Base-by-base conservation (phyloP, 371 early-diverging fungal species). In the Actinomortierella wolfii region DNA sequence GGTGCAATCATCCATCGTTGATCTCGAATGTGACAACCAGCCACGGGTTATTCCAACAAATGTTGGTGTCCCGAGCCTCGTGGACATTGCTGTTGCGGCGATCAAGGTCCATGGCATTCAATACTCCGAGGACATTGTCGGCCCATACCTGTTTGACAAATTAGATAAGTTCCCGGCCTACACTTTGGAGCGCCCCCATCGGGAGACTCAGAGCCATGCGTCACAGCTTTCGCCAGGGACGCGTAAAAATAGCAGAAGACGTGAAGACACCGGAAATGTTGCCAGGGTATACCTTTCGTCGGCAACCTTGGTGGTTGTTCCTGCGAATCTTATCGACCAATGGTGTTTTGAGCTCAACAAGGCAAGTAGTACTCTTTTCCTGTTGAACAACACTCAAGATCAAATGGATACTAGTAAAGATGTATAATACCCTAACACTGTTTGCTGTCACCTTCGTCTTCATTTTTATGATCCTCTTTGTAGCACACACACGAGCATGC, bases 331-430 rank as follows among this genome's bases (percentile, higher is more conserved):
- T 23, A 68, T 87, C 2, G 86, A 81, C 17, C 93, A 93, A 56
- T 93, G 92, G 93, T 74, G 74, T 20, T 78, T 78, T 18, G 92
- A 91, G 67, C 80, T 91, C 43, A 87, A 88, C 77, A 90, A 86
- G 78, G 81, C 79, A 56, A 25, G 34, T 34, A n/a, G n/a, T n/a
- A n/a, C n/a, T n/a, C n/a, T n/a, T n/a, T n/a, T n/a, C n/a, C n/a
- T n/a, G n/a, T n/a, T n/a, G n/a, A n/a, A n/a, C n/a, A n/a, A n/a
- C n/a, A n/a, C n/a, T n/a, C n/a, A n/a, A n/a, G n/a, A n/a, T n/a
- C n/a, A n/a, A n/a, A n/a, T n/a, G n/a, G n/a, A n/a, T n/a, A n/a
- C n/a, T n/a, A n/a, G n/a, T n/a, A n/a, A n/a, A n/a, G n/a, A n/a
- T n/a, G n/a, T n/a, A n/a, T n/a, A n/a, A n/a, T n/a, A n/a, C n/a